Conservation (phyloP, 2,329 filamentous ascomycete species). For the Pseudogymnoascus pannorum region DNA sequence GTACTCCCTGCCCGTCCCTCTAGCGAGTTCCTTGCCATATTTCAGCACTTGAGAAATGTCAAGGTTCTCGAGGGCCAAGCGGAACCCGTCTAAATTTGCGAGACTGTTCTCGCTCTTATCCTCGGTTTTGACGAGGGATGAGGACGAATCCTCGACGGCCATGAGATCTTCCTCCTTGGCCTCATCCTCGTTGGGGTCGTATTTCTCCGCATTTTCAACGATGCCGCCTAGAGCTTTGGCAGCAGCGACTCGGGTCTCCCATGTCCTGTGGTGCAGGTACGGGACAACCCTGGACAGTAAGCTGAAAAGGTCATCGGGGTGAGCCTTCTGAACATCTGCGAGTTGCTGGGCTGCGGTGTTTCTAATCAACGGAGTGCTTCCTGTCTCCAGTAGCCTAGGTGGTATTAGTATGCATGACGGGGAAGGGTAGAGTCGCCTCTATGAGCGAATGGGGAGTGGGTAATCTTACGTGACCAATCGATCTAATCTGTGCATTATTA, state of each 20-base stretch:
- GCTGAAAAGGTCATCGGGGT: slow-evolving; percentile 96
- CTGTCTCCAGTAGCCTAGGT: slow-evolving; percentile 83
- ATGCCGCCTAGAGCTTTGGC: slow-evolving; percentile 94
- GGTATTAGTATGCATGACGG: slow-evolving; percentile 16
- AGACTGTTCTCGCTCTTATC: slow-evolving; percentile 39
- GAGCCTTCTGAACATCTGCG: slow-evolving; percentile 95
- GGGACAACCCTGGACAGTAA: slow-evolving; percentile 89
- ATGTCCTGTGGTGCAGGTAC: slow-evolving; percentile 88
- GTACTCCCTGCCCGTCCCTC: slow-evolving; percentile 72
- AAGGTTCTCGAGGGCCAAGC: slow-evolving; percentile 65
- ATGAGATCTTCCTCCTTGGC: slow-evolving; percentile 42
- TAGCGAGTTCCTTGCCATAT: slow-evolving; percentile 74
- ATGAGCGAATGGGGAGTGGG: not conserved
- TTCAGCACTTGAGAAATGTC: slow-evolving; percentile 74
- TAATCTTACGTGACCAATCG: slow-evolving; percentile 75
- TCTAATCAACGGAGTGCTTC: slow-evolving; percentile 89
- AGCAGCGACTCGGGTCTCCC: slow-evolving; percentile 91
- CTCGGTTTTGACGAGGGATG: slow-evolving; percentile 46
- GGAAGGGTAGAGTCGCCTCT: not conserved
- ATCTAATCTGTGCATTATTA: slow-evolving; percentile 55
- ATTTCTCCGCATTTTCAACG: slow-evolving; percentile 76
- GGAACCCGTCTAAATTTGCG: slow-evolving; percentile 45
- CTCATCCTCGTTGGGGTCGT: slow-evolving; percentile 80
- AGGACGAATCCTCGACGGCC: slow-evolving; percentile 28
- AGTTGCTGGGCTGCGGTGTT: slow-evolving; percentile 96